A percentile compares a stretch with the other conserved stretches of the same genome.
These are phyloP conservation scores for Phytophthora pini DNA, from an alignment of 352 stramenopile genomes.

Conservation along the genomic window DNA sequence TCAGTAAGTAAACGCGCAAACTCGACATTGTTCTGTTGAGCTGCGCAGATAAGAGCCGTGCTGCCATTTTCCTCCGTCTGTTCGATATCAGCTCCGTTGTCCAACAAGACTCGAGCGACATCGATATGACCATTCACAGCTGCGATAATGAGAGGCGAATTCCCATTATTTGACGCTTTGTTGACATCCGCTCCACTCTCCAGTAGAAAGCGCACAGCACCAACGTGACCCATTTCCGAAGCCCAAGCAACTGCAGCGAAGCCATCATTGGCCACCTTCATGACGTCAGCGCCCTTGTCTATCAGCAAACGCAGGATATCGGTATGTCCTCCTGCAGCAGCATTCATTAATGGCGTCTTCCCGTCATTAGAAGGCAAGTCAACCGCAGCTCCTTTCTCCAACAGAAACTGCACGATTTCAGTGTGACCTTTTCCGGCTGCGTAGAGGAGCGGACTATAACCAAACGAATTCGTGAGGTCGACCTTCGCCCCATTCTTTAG, in stretches of 20 bases:
- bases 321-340: not conserved
- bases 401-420: not conserved
- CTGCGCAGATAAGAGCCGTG: conserved; percentile 1
- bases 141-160: conserved; percentile 7
- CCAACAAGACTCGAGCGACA: conserved; percentile 3
- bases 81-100: conserved; percentile 7
- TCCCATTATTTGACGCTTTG: not conserved
- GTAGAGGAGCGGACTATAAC: not conserved
- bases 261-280: not conserved
- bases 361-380: not conserved
- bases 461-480: not conserved
- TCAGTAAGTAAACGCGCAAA: not conserved
- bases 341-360: not conserved
- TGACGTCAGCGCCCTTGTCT: not conserved
- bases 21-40: not conserved
- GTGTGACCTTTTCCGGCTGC: not conserved
- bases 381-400: not conserved
- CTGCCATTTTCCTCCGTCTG: not conserved
- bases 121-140: not conserved
- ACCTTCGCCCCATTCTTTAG: conserved; percentile 3
- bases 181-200: conserved; percentile 1
- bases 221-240: conserved; percentile 2
- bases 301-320: conserved; percentile 1
- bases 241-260: conserved; percentile 4
- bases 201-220: not conserved